These are phyloP conservation scores for Comarum palustre DNA, from an alignment of 306 rosid genomes.

Conservation along the genomic window DNA sequence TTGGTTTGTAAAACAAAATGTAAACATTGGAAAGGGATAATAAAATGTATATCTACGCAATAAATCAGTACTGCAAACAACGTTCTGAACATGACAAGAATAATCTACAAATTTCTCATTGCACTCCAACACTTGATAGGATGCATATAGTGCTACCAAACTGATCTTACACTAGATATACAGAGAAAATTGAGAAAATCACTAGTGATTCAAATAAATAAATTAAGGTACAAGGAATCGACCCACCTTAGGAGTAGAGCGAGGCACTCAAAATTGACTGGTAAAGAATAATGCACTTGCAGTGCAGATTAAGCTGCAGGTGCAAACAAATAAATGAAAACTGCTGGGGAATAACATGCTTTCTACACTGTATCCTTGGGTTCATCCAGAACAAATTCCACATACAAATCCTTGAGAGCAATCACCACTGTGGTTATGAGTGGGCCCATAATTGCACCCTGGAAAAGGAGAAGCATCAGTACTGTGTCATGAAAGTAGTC, in stretches of 20 bases:
- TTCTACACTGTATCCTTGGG: conserved; percentile 43
- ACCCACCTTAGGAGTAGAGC: conserved; percentile 23
- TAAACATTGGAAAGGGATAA: no score
- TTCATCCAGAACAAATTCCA: conserved; percentile 79
- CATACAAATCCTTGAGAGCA: conserved; percentile 82
- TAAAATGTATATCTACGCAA: background rate
- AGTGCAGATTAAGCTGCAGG: conserved; percentile 20
- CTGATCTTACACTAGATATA: conserved; percentile 13
- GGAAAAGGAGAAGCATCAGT: conserved; percentile 3
- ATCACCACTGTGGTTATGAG: conserved; percentile 88
- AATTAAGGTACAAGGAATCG: conserved; percentile 26
- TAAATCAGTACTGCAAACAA: background rate
- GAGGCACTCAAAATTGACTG: conserved; percentile 26
- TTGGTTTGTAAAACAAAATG: background rate
- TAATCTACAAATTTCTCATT: conserved; percentile 2
- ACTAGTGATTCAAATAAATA: background rate
- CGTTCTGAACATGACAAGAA: background rate
- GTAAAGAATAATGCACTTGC: conserved; percentile 33
- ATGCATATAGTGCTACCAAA: background rate
- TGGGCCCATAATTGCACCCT: conserved; percentile 99
- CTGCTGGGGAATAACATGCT: conserved; percentile 15
- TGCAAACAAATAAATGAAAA: conserved; percentile 26
- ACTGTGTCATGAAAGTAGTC: background rate
- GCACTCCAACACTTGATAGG: background rate
- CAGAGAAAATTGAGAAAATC: background rate